A percentile compares a stretch with the other conserved stretches of the same genome.
Evolutionary conservation across 192 early-diverging fungal genomes (phyloP).

Genomic region (Coemansia sp.): DNA sequence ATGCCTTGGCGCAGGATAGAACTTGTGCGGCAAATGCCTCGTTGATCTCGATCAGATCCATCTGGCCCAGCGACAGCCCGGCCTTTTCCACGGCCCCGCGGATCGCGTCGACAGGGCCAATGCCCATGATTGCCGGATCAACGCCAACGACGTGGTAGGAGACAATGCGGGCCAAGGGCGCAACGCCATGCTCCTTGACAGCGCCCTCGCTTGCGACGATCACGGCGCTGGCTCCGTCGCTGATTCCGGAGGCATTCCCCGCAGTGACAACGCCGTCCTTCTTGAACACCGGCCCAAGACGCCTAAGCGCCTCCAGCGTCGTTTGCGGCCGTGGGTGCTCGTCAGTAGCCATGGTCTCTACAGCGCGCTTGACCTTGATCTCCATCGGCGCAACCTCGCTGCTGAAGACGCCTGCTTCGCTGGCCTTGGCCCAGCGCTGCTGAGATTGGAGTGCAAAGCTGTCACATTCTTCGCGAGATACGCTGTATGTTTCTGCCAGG

Average conservation of each 20-base stretch:
- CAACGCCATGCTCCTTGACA: constrained; percentile 75
- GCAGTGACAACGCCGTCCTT: constrained; percentile 90
- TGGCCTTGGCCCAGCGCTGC: constrained; percentile 83
- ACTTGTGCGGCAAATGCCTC: constrained; percentile 98
- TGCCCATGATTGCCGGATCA: constrained; percentile 94
- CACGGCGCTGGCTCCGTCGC: constrained; percentile 87
- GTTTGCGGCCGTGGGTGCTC: constrained; percentile 91
- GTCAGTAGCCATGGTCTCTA: constrained; percentile 71
- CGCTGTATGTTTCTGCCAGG: constrained; percentile 78
- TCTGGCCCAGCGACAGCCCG: constrained; percentile 74
- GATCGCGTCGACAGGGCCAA: constrained; percentile 93
- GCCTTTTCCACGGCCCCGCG: constrained; percentile 79
- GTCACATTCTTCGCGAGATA: constrained; percentile 83
- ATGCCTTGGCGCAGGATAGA: constrained; percentile 84
- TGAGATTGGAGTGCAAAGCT: constrained; percentile 79
- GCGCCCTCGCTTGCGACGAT: constrained; percentile 85
- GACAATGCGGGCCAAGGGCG: constrained; percentile 83
- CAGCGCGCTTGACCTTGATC: constrained; percentile 69
- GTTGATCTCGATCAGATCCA: constrained; percentile 94
- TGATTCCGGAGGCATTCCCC: constrained; percentile 94
- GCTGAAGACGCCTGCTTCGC: constrained; percentile 73
- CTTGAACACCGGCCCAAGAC: constrained; percentile 85
- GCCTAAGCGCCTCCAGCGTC: constrained; percentile 73
- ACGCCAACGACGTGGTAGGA: constrained; percentile 84
- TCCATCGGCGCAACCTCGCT: constrained; percentile 84